Percentiles rank a stretch among this genome's conserved stretches.
Conservation (phyloP, 2,329 filamentous ascomycete species). For the Aspergillus sp. region DNA sequence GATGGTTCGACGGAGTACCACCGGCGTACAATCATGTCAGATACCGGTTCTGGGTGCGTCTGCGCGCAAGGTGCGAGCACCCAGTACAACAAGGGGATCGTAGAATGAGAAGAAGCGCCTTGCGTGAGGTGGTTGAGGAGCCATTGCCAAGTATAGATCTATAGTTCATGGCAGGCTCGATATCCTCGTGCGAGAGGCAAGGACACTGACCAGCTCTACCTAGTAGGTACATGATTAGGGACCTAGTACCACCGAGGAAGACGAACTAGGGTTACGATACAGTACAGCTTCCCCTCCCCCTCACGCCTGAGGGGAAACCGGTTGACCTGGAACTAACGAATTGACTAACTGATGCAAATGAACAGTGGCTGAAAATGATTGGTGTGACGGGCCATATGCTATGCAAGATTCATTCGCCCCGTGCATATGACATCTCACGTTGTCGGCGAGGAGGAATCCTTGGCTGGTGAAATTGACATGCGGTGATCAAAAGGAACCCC, state of each 20-base stretch:
- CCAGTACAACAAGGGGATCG: background rate
- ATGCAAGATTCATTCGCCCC: slow-evolving; percentile 20
- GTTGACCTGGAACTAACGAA: slow-evolving; percentile 1
- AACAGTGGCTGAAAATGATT: slow-evolving; percentile 13
- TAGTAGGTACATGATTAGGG: no score
- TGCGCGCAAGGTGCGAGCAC: background rate
- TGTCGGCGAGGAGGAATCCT: slow-evolving; percentile 13
- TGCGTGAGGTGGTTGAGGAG: background rate
- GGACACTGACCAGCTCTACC: background rate
- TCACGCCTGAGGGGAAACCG: background rate
- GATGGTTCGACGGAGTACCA: background rate
- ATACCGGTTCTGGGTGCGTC: background rate
- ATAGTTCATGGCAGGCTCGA: background rate
- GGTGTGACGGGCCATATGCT: slow-evolving; percentile 11
- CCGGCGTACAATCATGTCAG: background rate
- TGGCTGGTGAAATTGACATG: slow-evolving; percentile 11
- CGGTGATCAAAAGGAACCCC: slow-evolving; percentile 4
- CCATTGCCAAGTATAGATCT: background rate
- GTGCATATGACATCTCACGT: slow-evolving; percentile 35
- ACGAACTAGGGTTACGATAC: background rate
- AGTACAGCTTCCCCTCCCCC: background rate
- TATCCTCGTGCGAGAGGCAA: background rate
- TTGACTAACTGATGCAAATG: slow-evolving; percentile 9
- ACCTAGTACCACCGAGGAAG: no score
- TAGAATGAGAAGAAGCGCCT: background rate